phyloP scores from a whole-genome alignment of 1,284 basidiomycete species.

The Ganoderma lingzhi region DNA sequence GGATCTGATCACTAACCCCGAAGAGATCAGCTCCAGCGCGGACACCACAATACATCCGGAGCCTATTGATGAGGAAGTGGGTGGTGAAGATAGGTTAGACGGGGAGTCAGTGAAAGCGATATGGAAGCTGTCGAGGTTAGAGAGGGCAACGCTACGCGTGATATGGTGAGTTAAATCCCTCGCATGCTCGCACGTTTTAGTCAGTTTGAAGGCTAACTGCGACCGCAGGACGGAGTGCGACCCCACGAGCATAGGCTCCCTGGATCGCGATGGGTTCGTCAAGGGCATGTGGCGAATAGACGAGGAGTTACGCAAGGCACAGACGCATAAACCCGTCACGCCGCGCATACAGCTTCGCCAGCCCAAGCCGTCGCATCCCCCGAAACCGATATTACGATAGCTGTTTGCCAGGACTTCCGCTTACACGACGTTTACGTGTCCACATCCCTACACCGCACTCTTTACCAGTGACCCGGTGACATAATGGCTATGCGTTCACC shows the following conservation, averaged over 20 bases:
- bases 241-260: conserved; percentile 55
- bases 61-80: conserved; percentile 47
- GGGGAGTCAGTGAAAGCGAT: conserved; percentile 64
- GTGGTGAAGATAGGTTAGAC: conserved; percentile 57
- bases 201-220: conserved; percentile 2
- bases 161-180: conserved; percentile 63
- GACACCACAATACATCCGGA: conserved; percentile 34
- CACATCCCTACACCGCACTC: background rate
- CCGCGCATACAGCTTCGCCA: conserved; percentile 29
- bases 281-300: conserved; percentile 87
- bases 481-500: conserved; percentile 5
- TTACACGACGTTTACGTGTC: background rate
- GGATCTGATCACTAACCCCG: conserved; percentile 66
- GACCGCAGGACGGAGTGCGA: conserved; percentile 72
- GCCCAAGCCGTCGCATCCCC: conserved; percentile 25
- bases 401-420: conserved; percentile 12
- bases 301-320: conserved; percentile 76
- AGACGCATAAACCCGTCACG: conserved; percentile 41
- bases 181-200: conserved; percentile 23
- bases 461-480: conserved; percentile 7
- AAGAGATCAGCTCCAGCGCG: conserved; percentile 39
- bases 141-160: conserved; percentile 56
- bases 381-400: conserved; percentile 32
- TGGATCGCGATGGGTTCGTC: conserved; percentile 72
- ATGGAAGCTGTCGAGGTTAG: conserved; percentile 70